Conservation (phyloP, 2,329 filamentous ascomycete genomes). For the Karstenula rhodostoma region DNA sequence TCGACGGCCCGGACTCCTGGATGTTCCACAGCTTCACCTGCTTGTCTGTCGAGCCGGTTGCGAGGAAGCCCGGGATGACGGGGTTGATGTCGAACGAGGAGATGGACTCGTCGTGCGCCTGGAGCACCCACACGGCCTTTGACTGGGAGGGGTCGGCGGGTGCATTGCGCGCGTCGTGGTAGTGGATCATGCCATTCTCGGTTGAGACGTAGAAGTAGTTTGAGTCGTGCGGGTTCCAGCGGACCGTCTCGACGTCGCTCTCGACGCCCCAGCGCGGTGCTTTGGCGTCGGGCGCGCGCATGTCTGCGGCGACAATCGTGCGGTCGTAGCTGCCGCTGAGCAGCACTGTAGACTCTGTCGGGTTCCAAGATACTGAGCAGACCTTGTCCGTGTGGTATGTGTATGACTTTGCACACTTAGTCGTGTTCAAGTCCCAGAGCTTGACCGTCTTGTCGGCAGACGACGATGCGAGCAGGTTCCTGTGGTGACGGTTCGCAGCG, state of each 20-base stretch:
- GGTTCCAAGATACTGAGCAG: slow-evolving; percentile 94
- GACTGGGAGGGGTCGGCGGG: slow-evolving; percentile 75
- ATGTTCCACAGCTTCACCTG: slow-evolving; percentile 98
- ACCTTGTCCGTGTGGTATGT: slow-evolving; percentile 97
- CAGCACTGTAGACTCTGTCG: slow-evolving; percentile 83
- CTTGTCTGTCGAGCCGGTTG: slow-evolving; percentile 91
- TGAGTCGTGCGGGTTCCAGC: slow-evolving; percentile 90
- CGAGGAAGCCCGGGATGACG: slow-evolving; percentile 89
- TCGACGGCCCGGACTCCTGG: slow-evolving; percentile 77
- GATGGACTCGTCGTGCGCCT: slow-evolving; percentile 92
- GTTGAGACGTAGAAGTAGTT: slow-evolving; percentile 97
- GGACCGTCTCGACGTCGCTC: slow-evolving; percentile 90
- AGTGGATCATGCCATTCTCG: slow-evolving; percentile 89
- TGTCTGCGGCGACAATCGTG: slow-evolving; percentile 92
- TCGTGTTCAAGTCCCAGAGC: slow-evolving; percentile 94
- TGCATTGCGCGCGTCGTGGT: slow-evolving; percentile 83
- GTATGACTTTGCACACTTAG: slow-evolving; percentile 95
- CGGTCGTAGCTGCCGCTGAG: slow-evolving; percentile 95
- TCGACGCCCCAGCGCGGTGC: slow-evolving; percentile 90
- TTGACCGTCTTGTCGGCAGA: slow-evolving; percentile 98
- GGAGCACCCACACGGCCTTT: slow-evolving; percentile 91
- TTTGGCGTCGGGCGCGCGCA: slow-evolving; percentile 88
- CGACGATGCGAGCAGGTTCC: slow-evolving; percentile 91
- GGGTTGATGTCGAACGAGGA: slow-evolving; percentile 94
- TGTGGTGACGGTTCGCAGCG: slow-evolving; percentile 89